A percentile compares a stretch with the other conserved stretches of the same genome.
Conservation (phyloP, 2,329 filamentous ascomycete genomes). For the Cytospora piceae region DNA sequence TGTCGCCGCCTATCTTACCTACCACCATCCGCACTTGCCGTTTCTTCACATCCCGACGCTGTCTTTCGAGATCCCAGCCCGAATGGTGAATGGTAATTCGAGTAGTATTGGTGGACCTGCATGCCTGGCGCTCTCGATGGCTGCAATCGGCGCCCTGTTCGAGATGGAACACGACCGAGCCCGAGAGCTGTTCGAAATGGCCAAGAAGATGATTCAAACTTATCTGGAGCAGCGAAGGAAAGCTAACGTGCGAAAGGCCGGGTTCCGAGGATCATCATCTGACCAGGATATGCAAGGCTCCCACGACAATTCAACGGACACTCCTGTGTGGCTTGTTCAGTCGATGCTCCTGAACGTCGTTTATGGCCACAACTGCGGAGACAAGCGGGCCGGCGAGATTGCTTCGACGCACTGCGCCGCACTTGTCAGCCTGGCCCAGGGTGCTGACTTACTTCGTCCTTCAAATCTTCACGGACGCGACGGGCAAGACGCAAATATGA, state of each 20-base stretch:
- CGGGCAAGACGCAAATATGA: slow-evolving; percentile 61
- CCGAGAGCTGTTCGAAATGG: slow-evolving; percentile 85
- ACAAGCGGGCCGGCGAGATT: slow-evolving; percentile 88
- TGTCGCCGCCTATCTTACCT: slow-evolving; percentile 85
- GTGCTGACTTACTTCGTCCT: slow-evolving; percentile 70
- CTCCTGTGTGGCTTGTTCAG: slow-evolving; percentile 93
- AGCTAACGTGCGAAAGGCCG: slow-evolving; percentile 73
- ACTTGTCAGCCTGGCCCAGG: slow-evolving; percentile 86
- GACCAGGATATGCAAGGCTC: slow-evolving; percentile 49
- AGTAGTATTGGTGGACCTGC: slow-evolving; percentile 75
- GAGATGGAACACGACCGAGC: slow-evolving; percentile 81
- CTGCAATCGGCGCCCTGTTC: slow-evolving; percentile 74
- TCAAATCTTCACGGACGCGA: slow-evolving; percentile 50
- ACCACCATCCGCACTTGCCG: slow-evolving; percentile 93
- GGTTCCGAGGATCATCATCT: slow-evolving; percentile 55
- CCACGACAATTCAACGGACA: slow-evolving; percentile 67
- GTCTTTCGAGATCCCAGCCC: slow-evolving; percentile 80
- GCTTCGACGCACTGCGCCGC: slow-evolving; percentile 91
- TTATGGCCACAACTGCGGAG: slow-evolving; percentile 92
- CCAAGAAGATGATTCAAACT: slow-evolving; percentile 92
- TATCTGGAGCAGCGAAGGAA: slow-evolving; percentile 91
- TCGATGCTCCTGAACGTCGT: slow-evolving; percentile 96
- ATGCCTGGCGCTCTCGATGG: slow-evolving; percentile 86
- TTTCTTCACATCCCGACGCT: slow-evolving; percentile 91
- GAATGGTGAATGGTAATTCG: slow-evolving; percentile 64